Conservation (phyloP, 2,329 filamentous ascomycete genomes). For the Mycogone perniciosa region DNA sequence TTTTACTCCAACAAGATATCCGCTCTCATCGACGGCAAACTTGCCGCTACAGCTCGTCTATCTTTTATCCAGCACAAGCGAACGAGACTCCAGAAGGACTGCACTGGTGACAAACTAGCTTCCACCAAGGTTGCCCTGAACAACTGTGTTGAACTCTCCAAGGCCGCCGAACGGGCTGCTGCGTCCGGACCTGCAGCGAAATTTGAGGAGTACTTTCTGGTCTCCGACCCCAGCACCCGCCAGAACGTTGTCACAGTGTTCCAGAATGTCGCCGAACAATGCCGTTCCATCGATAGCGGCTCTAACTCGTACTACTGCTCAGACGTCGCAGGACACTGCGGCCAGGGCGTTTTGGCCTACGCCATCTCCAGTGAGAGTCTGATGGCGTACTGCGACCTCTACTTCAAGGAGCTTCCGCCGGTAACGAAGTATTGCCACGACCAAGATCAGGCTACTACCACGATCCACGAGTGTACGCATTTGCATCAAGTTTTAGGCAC, state of each 20-base stretch:
- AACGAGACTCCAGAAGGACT: conserved; percentile 45
- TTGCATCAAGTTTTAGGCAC: conserved; percentile 52
- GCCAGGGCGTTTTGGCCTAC: conserved; percentile 50
- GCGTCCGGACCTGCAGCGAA: conserved; percentile 42
- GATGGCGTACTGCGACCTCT: conserved; percentile 57
- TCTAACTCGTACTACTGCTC: conserved; percentile 51
- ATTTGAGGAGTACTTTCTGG: conserved; percentile 59
- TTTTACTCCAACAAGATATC: conserved; percentile 55
- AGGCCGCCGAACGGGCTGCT: conserved; percentile 45
- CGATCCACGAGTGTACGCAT: conserved; percentile 61
- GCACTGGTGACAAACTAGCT: conserved; percentile 40
- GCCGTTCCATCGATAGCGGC: conserved; percentile 43
- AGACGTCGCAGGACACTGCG: conserved; percentile 50
- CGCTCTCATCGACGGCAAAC: conserved; percentile 49
- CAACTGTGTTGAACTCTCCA: conserved; percentile 49
- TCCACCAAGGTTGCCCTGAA: conserved; percentile 44
- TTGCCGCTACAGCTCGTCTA: conserved; percentile 45
- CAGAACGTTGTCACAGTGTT: conserved; percentile 46
- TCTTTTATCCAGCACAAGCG: conserved; percentile 43
- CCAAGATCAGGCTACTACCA: conserved; percentile 60
- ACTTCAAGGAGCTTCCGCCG: conserved; percentile 48
- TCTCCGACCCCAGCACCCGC: conserved; percentile 37
- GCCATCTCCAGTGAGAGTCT: conserved; percentile 47
- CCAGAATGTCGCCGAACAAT: conserved; percentile 46
- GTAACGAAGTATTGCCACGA: conserved; percentile 48